Percentiles rank a stretch among this genome's conserved stretches.
Conservation (phyloP, 768 basidiomycete genomes). For the Pleurotus sapidus region DNA sequence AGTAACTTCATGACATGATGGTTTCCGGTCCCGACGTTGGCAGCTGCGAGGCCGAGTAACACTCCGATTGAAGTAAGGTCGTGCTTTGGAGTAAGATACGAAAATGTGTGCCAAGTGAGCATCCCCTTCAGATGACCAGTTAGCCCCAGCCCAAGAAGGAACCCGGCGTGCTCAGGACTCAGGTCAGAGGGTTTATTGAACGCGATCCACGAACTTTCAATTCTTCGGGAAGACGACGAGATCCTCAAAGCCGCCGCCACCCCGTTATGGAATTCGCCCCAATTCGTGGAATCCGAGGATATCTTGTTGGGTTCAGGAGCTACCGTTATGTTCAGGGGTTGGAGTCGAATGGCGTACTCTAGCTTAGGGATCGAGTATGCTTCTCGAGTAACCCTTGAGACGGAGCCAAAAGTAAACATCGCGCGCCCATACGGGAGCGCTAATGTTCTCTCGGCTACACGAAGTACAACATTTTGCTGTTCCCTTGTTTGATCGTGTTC, state of each 20-base stretch:
- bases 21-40: constrained; percentile 83
- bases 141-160: constrained; percentile 88
- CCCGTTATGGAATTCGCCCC: constrained; percentile 99
- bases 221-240: constrained; percentile 64
- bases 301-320: constrained; percentile 73
- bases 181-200: constrained; percentile 93
- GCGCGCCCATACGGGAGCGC: constrained; percentile 88
- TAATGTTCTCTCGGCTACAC: constrained; percentile 85
- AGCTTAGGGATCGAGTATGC: constrained; percentile 78
- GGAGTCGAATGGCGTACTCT: constrained; percentile 71
- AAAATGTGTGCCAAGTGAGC: constrained; percentile 94
- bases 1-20: constrained; percentile 87
- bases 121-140: constrained; percentile 88
- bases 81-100: constrained; percentile 93
- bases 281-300: constrained; percentile 65
- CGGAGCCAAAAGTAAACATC: constrained; percentile 87
- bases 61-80: constrained; percentile 93
- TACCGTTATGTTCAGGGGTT: constrained; percentile 66
- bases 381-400: constrained; percentile 72
- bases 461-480: constrained; percentile 76
- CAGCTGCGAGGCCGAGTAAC: constrained; percentile 89
- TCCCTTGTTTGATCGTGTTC: constrained; percentile 88
- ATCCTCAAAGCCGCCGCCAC: constrained; percentile 90
- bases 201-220: constrained; percentile 94
- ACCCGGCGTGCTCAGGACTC: constrained; percentile 94